phyloP scores from a whole-genome alignment of 2,329 filamentous ascomycete genomes.

The Orbilia blumenaviensis region DNA sequence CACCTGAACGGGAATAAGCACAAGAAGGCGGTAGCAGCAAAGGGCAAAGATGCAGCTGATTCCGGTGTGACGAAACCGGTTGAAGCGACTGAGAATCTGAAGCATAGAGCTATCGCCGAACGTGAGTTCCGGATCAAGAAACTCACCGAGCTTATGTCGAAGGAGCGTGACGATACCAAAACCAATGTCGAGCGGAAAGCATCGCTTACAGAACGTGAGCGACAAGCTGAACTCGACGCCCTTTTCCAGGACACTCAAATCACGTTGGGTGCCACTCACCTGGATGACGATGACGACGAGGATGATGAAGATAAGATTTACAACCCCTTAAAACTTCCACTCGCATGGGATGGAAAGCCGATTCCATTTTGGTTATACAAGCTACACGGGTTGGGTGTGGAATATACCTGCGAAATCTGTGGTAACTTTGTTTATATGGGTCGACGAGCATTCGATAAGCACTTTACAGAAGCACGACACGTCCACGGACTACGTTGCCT shows the following conservation, averaged over 20 bases:
- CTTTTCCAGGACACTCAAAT: constrained; percentile 71
- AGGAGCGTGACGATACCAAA: constrained; percentile 85
- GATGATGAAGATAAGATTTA: constrained; percentile 89
- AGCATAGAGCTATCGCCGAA: constrained; percentile 89
- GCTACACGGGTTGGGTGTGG: constrained; percentile 90
- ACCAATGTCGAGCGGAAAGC: constrained; percentile 96
- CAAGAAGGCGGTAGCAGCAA: constrained; percentile 74
- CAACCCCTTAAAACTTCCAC: constrained; percentile 92
- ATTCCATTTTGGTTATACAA: constrained; percentile 99
- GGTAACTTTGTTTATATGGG: constrained; percentile 99
- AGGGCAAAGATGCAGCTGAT: constrained; percentile 55
- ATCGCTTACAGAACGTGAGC: constrained; percentile 96
- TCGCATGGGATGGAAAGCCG: constrained; percentile 98
- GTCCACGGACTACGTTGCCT: constrained; percentile 93
- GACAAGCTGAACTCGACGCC: constrained; percentile 84
- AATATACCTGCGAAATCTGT: constrained; percentile 95
- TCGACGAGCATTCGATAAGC: constrained; percentile 93
- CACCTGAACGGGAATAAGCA: constrained; percentile 94
- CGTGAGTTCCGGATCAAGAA: constrained; percentile 84
- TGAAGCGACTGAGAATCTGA: constrained; percentile 66
- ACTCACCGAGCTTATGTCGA: constrained; percentile 81
- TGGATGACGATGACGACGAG: constrained; percentile 73
- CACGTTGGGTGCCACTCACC: constrained; percentile 56
- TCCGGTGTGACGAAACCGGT: constrained; percentile 60
- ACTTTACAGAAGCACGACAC: constrained; percentile 93